Evolutionary conservation across 768 basidiomycete species (phyloP).

Genomic region (Termitomyces sp.): DNA sequence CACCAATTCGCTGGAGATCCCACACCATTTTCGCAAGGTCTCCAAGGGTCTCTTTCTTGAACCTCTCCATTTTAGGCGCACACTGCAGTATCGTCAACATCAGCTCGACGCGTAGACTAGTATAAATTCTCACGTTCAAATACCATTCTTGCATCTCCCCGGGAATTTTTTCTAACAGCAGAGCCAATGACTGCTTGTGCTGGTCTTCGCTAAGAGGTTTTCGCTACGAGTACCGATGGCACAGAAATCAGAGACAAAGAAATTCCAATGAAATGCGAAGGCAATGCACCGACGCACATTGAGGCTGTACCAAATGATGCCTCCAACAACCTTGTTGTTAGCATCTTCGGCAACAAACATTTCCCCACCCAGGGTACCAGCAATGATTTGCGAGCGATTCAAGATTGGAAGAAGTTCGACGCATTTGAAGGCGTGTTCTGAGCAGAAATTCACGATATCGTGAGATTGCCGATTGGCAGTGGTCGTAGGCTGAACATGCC

Average conservation of each 20-base stretch:
- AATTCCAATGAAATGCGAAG: not conserved
- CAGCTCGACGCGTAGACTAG: too few species aligned
- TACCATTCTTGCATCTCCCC: not conserved
- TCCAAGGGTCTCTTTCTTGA: slow-evolving; percentile 7
- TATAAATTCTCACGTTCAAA: too few species aligned
- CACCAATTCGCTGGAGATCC: slow-evolving; percentile 8
- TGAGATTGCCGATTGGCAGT: too few species aligned
- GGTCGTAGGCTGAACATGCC: too few species aligned
- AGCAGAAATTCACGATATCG: too few species aligned
- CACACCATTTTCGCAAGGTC: slow-evolving; percentile 2
- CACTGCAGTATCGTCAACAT: not conserved
- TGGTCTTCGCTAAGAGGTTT: slow-evolving; percentile 10
- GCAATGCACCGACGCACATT: slow-evolving; percentile 1
- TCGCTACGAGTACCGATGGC: not conserved
- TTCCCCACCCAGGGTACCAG: not conserved
- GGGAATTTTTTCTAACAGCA: too few species aligned
- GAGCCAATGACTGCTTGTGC: slow-evolving; percentile 2
- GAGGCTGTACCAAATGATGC: slow-evolving; percentile 5
- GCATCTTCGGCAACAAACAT: slow-evolving; percentile 9
- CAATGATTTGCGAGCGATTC: slow-evolving; percentile 4
- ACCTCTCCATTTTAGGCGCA: slow-evolving; percentile 2
- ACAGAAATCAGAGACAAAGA: not conserved
- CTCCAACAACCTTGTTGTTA: slow-evolving; percentile 4
- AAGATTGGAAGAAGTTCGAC: slow-evolving; percentile 3
- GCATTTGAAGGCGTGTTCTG: slow-evolving; percentile 4